A percentile compares a stretch with the other conserved stretches of the same genome.
These are phyloP conservation scores for Paraphoma chrysanthemicola DNA, from an alignment of 2,329 filamentous ascomycete genomes.

Conservation along the genomic window DNA sequence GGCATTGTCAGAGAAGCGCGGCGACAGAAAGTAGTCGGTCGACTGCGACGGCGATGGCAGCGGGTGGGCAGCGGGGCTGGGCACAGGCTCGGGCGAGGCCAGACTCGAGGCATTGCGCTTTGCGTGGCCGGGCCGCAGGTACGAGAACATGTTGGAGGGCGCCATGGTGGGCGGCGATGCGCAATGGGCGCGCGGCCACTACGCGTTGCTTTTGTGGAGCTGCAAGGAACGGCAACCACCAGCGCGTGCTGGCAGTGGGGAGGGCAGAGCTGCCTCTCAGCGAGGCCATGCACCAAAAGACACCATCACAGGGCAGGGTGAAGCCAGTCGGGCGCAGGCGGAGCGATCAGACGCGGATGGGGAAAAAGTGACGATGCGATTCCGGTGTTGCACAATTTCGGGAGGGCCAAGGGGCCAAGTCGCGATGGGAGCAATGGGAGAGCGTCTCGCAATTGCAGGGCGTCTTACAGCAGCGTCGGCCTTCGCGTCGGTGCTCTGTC, in stretches of 20 bases:
- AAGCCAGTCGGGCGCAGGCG: slow-evolving; percentile 5
- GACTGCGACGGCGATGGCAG: slow-evolving; percentile 37
- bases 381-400: slow-evolving; percentile 32
- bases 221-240: slow-evolving; percentile 3
- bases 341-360: slow-evolving; percentile 3
- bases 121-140: slow-evolving; percentile 47
- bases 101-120: slow-evolving; percentile 47
- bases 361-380: slow-evolving; percentile 18
- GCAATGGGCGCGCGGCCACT: slow-evolving; percentile 20
- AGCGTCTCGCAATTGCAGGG: background rate
- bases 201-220: slow-evolving; percentile 20
- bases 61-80: slow-evolving; percentile 31
- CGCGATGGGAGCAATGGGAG: background rate
- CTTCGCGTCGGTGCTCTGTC: background rate
- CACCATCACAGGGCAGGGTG: slow-evolving; percentile 28
- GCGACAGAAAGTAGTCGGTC: slow-evolving; percentile 39
- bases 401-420: slow-evolving; percentile 9
- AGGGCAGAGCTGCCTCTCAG: slow-evolving; percentile 36
- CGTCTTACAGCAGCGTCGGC: background rate
- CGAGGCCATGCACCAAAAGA: slow-evolving; percentile 38
- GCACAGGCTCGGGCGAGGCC: slow-evolving; percentile 40
- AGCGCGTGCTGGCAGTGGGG: slow-evolving; percentile 2
- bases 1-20: slow-evolving; percentile 39
- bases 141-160: slow-evolving; percentile 50
- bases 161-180: slow-evolving; percentile 35